phyloP scores from a whole-genome alignment of 2,329 filamentous ascomycete species.

The Ophiostoma angusticollis region DNA sequence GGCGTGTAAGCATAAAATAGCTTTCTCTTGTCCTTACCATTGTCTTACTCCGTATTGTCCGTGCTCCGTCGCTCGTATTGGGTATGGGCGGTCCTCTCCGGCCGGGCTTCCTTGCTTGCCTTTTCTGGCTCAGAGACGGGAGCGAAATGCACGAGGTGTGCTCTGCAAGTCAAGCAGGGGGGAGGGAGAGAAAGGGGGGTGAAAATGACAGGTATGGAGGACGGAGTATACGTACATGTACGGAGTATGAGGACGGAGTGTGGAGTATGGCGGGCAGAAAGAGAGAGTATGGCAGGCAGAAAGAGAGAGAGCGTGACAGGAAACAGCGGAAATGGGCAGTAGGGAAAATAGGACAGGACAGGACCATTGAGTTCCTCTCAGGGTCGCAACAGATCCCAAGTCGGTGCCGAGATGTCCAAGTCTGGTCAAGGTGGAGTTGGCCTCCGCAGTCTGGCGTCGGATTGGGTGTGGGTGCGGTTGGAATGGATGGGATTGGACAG shows the following conservation, averaged over 20 bases:
- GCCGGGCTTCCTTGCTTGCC: neutral
- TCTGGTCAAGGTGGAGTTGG: constrained; percentile 12
- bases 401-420: constrained; percentile 7
- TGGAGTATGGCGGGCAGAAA: neutral
- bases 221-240: too few relatives aligned
- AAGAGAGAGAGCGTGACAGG: neutral
- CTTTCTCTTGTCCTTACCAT: too few relatives aligned
- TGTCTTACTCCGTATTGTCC: too few relatives aligned
- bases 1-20: too few relatives aligned
- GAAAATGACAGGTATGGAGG: too few relatives aligned
- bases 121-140: constrained; percentile 1
- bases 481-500: constrained; percentile 4
- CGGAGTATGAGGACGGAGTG: neutral
- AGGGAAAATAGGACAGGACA: neutral
- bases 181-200: neutral
- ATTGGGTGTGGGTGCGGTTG: constrained; percentile 10
- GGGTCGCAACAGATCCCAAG: constrained; percentile 13
- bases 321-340: neutral
- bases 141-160: constrained; percentile 3
- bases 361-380: constrained; percentile 3
- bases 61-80: too few relatives aligned
- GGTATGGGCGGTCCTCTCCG: neutral
- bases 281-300: neutral
- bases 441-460: constrained; percentile 3
- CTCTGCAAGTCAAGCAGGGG: constrained; percentile 9